Evolutionary conservation across 2,329 filamentous ascomycete species (phyloP).

Genomic region (Beauveria australis): DNA sequence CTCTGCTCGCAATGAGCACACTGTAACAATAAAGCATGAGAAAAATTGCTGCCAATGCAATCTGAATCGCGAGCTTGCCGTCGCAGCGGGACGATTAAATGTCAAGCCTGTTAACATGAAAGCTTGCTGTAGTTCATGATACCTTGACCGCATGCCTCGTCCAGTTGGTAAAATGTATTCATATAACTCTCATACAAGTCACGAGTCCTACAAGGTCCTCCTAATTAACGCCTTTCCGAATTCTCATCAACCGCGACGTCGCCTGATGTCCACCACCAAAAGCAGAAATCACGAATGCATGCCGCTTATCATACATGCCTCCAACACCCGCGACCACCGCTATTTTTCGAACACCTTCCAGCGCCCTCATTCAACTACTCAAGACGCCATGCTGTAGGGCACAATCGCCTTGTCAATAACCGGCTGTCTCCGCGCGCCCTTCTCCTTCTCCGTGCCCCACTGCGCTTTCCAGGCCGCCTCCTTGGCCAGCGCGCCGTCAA

Average conservation of each 20-base stretch:
- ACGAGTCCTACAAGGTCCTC: conserved; percentile 5
- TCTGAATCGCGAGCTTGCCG: background rate
- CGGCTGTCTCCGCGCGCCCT: conserved; percentile 43
- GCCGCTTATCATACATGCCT: background rate
- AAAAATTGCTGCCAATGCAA: background rate
- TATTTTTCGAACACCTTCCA: background rate
- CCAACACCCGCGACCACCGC: background rate
- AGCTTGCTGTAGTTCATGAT: background rate
- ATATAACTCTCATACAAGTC: conserved; percentile 1
- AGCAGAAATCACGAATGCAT: background rate
- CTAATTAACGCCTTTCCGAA: background rate
- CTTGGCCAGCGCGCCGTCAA: conserved; percentile 55
- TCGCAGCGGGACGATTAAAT: background rate
- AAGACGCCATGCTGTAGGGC: conserved; percentile 41
- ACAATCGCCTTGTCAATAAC: conserved; percentile 58
- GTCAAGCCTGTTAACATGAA: no score
- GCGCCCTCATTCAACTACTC: background rate
- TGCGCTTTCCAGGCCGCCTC: conserved; percentile 65
- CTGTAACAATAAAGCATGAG: conserved; percentile 8
- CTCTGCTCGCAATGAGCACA: background rate
- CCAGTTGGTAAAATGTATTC: background rate
- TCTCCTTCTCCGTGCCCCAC: conserved; percentile 63
- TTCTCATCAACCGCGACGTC: conserved; percentile 14
- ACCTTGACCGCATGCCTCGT: no score
- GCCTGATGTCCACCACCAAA: background rate